phyloP scores from a whole-genome alignment of 1,284 basidiomycete genomes.

The Cutaneotrichosporon cutaneum region DNA sequence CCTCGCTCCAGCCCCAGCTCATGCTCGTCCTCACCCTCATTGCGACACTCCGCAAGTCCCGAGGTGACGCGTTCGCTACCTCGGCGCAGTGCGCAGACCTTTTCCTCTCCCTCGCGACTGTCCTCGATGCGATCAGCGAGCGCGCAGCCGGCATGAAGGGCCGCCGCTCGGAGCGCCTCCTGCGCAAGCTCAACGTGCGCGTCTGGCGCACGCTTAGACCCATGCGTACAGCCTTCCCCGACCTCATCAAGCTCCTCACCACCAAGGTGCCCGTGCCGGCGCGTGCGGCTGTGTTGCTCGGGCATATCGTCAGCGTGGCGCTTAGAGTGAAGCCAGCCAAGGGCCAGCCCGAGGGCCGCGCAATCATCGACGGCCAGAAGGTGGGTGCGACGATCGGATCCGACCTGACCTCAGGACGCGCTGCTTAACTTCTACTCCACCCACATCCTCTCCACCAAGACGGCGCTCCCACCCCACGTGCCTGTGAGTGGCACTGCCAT shows the following conservation, averaged over 20 bases:
- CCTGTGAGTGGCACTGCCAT: slow-evolving; percentile 25
- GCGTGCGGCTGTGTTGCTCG: slow-evolving; percentile 39
- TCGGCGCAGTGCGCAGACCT: slow-evolving; percentile 40
- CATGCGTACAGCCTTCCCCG: slow-evolving; percentile 34
- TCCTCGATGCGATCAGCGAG: slow-evolving; percentile 41
- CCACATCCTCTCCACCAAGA: slow-evolving; percentile 45
- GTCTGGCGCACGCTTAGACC: slow-evolving; percentile 42
- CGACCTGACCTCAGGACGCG: slow-evolving; percentile 27
- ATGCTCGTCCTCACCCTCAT: slow-evolving; percentile 37
- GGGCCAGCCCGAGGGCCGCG: slow-evolving; percentile 22
- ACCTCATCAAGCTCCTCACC: slow-evolving; percentile 35
- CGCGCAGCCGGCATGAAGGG: slow-evolving; percentile 13
- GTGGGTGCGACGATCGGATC: slow-evolving; percentile 20
- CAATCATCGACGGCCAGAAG: slow-evolving; percentile 38
- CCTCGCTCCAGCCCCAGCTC: slow-evolving; percentile 40
- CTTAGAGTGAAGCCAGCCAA: slow-evolving; percentile 31
- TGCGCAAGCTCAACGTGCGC: slow-evolving; percentile 39
- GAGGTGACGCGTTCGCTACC: slow-evolving; percentile 28
- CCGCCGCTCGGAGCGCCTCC: slow-evolving; percentile 25
- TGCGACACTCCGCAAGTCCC: slow-evolving; percentile 32
- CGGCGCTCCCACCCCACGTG: slow-evolving; percentile 33
- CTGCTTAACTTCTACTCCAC: slow-evolving; percentile 43
- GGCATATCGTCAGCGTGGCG: slow-evolving; percentile 44
- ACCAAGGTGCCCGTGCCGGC: slow-evolving; percentile 32
- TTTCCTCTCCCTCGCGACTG: slow-evolving; percentile 36